Percentiles rank a stretch among this genome's conserved stretches.
These are phyloP conservation scores for Aphanomyces cochlioides DNA, from an alignment of 352 stramenopile genomes.

Conservation along the genomic window DNA sequence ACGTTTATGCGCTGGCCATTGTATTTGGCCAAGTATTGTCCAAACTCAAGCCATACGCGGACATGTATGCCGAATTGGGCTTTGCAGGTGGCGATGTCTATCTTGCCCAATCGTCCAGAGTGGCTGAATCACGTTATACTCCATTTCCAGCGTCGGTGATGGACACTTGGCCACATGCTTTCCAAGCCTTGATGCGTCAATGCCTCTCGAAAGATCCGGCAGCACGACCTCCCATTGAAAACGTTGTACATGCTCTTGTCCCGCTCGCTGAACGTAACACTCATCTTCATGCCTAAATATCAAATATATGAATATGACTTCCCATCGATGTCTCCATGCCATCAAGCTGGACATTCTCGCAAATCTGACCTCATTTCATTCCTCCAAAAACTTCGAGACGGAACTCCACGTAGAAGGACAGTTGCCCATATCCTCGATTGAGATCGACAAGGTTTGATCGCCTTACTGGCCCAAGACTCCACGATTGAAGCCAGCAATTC, in stretches of 20 bases:
- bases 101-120: neutral
- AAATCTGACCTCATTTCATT: too few relatives aligned
- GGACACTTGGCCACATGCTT: neutral
- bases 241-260: neutral
- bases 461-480: too few relatives aligned
- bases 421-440: too few relatives aligned
- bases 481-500: too few relatives aligned
- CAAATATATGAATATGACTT: too few relatives aligned
- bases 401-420: neutral
- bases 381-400: too few relatives aligned
- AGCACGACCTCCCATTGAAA: neutral
- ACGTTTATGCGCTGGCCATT: constrained; percentile 14
- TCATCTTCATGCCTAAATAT: too few relatives aligned
- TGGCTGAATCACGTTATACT: too few relatives aligned
- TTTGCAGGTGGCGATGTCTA: neutral
- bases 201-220: neutral
- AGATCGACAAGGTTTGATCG: too few relatives aligned
- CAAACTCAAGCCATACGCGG: neutral
- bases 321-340: too few relatives aligned
- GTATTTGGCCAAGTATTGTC: constrained; percentile 14
- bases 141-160: neutral
- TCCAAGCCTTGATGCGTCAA: neutral
- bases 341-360: neutral
- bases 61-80: neutral
- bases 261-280: neutral